Conservation (phyloP, 2,329 filamentous ascomycete genomes). For the Penicillium sp. region DNA sequence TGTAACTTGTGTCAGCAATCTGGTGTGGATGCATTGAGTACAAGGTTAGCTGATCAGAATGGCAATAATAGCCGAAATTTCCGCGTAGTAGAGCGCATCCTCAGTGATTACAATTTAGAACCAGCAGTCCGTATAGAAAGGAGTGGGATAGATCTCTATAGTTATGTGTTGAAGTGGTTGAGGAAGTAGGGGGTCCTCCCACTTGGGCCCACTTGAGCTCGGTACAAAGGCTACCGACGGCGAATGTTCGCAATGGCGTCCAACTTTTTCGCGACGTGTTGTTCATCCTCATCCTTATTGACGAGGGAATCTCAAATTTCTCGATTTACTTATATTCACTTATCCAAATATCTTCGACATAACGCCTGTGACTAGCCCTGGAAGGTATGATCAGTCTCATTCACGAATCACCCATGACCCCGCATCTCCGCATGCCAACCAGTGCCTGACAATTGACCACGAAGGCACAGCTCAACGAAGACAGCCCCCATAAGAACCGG, state of each 20-base stretch:
- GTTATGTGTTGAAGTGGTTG: background rate
- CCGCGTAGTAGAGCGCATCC: background rate
- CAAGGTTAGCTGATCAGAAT: no score
- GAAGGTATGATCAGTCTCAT: background rate
- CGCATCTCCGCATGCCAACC: constrained; percentile 1
- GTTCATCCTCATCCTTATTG: background rate
- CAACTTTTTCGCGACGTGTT: background rate
- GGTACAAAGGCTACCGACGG: constrained; percentile 10
- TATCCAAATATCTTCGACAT: background rate
- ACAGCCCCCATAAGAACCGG: background rate
- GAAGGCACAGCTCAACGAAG: background rate
- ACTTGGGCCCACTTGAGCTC: background rate
- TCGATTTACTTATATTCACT: no score
- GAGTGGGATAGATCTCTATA: background rate
- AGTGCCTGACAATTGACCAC: background rate
- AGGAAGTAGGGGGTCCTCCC: background rate
- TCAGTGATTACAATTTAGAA: background rate
- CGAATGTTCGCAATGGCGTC: background rate
- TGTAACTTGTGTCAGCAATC: no score
- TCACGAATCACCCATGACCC: background rate
- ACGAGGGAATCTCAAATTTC: background rate
- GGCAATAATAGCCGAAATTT: background rate
- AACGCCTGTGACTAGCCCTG: background rate
- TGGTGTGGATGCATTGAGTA: no score
- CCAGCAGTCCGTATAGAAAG: background rate